Percentiles rank a stretch among this genome's conserved stretches.
Conservation (phyloP, 768 basidiomycete genomes). For the Erythrobasidium yunnanense region DNA sequence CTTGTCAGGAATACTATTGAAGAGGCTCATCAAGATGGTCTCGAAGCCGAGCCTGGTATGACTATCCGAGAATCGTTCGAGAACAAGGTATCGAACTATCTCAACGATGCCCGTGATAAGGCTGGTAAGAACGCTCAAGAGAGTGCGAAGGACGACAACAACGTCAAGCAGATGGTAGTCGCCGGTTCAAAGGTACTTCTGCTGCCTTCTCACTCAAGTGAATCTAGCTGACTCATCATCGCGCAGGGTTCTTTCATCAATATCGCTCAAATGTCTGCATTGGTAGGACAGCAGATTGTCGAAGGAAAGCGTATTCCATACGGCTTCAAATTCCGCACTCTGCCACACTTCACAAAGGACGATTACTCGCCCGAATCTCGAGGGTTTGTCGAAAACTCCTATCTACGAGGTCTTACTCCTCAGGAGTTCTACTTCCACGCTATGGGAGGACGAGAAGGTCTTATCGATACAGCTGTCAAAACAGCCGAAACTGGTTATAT, state of each 20-base stretch:
- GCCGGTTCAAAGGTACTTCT: constrained; percentile 68
- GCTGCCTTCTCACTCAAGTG: background rate
- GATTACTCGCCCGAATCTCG: constrained; percentile 96
- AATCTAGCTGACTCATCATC: constrained; percentile 49
- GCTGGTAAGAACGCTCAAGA: constrained; percentile 96
- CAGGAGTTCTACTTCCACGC: constrained; percentile 99
- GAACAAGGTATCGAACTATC: constrained; percentile 73
- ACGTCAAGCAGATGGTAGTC: constrained; percentile 99
- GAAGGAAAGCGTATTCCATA: constrained; percentile 97
- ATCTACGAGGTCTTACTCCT: constrained; percentile 86
- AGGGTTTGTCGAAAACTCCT: constrained; percentile 98
- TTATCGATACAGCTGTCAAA: constrained; percentile 99
- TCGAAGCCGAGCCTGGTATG: constrained; percentile 92
- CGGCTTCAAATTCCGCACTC: constrained; percentile 88
- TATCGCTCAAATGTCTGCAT: constrained; percentile 99
- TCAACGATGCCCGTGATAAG: constrained; percentile 88
- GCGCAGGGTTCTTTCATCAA: constrained; percentile 64
- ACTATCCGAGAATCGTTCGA: constrained; percentile 98
- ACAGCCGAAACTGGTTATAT: constrained; percentile 99
- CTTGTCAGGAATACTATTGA: constrained; percentile 69
- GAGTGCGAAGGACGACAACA: constrained; percentile 95
- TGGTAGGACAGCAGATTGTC: constrained; percentile 95
- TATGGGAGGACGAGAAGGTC: constrained; percentile 97
- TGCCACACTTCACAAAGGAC: constrained; percentile 96
- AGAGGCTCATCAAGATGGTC: constrained; percentile 69